Evolutionary conservation across 2,329 filamentous ascomycete genomes (phyloP), one percentile per base, ranked within the genome.

Genomic region (Kalmusia sp.): DNA sequence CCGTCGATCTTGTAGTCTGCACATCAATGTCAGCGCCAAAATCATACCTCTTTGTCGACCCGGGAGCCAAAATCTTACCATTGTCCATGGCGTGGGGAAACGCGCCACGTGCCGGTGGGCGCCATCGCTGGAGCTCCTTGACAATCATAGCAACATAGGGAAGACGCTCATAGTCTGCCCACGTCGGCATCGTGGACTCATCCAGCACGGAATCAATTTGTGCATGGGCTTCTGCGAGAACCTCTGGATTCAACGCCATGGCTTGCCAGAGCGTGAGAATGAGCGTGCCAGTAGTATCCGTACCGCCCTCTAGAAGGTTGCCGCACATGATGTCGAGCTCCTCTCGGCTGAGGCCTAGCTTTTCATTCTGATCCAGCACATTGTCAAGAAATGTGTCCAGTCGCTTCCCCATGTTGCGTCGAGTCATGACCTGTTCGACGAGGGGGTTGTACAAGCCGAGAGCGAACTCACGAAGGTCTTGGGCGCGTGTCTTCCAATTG

Each of bases 1-100:
- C 68, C 68, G 17, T 69, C 58, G 46, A 64, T 64, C 61, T 62
- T 67, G 39, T 65, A 58, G 30, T 70, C 69, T 14, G 62, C 7
- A 45, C 56, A 24, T 53, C 21, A 25, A 43, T 39, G 27, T 55
- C 17, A 22, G n/a, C 4, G 2, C 19, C 6, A 12, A 27, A 34
- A 19, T 28, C 3, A 21, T 21, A 19, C 17, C 2, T n/a, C 43
- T 12, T 34, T n/a, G 28, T 31, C 28, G 8, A 8, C 8, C 28
- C 28, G 28, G 28, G 28, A 31, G 8, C 8, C 28, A 8, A n/a
- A n/a, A 31, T 25, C 25, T 25, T 30, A 21, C 50, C 51, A 6
- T 43, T 35, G 8, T 50, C 30, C 19, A 44, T 45, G 5, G 48
- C 51, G 31, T 58, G 49, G 17, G 51, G 51, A 28, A 56, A 51